phyloP scores from a whole-genome alignment of 2,329 filamentous ascomycete genomes.

The Kalmusia sp. region DNA sequence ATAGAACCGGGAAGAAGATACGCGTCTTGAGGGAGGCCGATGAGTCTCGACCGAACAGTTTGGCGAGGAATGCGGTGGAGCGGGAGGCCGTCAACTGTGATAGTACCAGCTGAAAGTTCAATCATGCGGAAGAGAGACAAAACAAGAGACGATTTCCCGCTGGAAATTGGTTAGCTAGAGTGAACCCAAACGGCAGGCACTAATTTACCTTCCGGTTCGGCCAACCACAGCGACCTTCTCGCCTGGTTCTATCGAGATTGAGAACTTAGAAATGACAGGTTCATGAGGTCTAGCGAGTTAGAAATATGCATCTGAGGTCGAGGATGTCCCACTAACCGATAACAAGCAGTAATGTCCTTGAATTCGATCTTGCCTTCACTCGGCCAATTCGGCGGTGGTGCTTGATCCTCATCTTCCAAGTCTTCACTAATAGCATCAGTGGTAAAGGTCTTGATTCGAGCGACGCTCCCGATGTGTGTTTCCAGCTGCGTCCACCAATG shows the following conservation, averaged over 20 bases:
- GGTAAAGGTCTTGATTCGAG: constrained; percentile 62
- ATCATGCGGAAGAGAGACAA: constrained; percentile 59
- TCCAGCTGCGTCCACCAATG: constrained; percentile 64
- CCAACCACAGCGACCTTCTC: constrained; percentile 62
- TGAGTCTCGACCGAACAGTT: constrained; percentile 54
- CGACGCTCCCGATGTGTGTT: constrained; percentile 64
- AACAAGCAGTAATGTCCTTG: constrained; percentile 53
- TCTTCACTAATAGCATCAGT: constrained; percentile 55
- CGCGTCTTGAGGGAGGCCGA: constrained; percentile 60
- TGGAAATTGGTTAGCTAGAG: constrained; percentile 35
- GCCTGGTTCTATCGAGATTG: constrained; percentile 55
- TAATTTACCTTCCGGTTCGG: constrained; percentile 56
- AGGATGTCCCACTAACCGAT: constrained; percentile 52
- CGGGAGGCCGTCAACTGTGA: constrained; percentile 58
- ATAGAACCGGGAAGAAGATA: constrained; percentile 58
- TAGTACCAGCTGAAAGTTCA: constrained; percentile 51
- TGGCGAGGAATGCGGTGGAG: constrained; percentile 53
- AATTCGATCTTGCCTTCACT: constrained; percentile 52
- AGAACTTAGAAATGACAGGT: constrained; percentile 55
- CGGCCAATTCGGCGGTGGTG: constrained; percentile 53
- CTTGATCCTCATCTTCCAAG: constrained; percentile 58
- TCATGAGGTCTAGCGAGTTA: constrained; percentile 23
- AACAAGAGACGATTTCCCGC: constrained; percentile 60
- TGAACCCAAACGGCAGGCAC: background rate
- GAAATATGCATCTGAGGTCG: too few species aligned